Base-by-base conservation (phyloP, 352 stramenopile genomes). In the Plasmopara halstedii region DNA sequence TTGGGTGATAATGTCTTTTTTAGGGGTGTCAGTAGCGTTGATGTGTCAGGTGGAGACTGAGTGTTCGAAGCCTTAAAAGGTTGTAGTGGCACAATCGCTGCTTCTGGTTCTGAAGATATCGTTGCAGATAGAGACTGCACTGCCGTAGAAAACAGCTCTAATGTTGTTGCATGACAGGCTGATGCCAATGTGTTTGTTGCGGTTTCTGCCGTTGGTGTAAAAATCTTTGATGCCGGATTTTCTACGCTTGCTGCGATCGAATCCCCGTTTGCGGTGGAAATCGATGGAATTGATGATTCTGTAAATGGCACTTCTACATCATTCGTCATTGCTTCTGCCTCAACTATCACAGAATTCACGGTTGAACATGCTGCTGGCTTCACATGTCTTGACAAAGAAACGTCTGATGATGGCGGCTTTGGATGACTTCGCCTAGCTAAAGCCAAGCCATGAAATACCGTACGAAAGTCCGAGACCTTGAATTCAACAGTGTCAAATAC, bases 401-500 rank as follows among this genome's bases (percentile, higher is more conserved):
- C 15, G 13, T 42, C 57, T 17, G 42, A 58, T 31, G 46, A 19
- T 18, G n/a, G 34, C 7, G 26, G 33, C 2, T 44, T 46, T 13
- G 46, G 42, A 6, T 57, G 39, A n/a, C 54, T 69, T 39, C 73
- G 51, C 57, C 73, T 50, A 13, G 71, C 70, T 6, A 69, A 42
- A n/a, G 60, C 53, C 18, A 80, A 25, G 0, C 64, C 67, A 36
- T 82, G 61, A 4, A 58, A 53, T 2, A 52, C 46, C 2, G 62
- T 80, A 20, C 49, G 19, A 23, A 83, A 85, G 44, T 85, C 73
- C 13, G 46, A 42, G 8, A 25, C 38, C 31, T 64, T 44, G 37
- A 80, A 82, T 6, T 59, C 50, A 5, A 82, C 42, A 6, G 48
- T 37, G 3, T 73, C 51, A 19, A 85, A 78, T 6, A 62, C 18